Evolutionary conservation across 2,329 filamentous ascomycete genomes (phyloP).

Genomic region (Seiridium unicorne): DNA sequence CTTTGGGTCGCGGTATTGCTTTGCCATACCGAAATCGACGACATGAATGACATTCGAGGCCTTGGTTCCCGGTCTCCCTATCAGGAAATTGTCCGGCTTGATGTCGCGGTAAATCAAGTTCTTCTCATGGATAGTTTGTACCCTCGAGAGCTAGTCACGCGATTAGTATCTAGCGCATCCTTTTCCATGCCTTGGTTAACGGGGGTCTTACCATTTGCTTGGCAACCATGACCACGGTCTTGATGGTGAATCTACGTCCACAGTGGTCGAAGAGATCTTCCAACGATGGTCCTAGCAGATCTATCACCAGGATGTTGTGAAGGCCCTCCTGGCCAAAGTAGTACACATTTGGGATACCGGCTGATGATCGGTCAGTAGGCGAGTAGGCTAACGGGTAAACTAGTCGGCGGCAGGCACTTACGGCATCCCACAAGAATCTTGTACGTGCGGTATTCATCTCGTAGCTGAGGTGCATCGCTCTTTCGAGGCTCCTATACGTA

Average conservation of each 20-base stretch:
- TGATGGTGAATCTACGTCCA: slow-evolving; percentile 90
- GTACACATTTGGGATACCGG: slow-evolving; percentile 98
- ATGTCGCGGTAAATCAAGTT: slow-evolving; percentile 99
- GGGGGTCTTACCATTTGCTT: slow-evolving; percentile 81
- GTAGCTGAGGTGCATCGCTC: slow-evolving; percentile 94
- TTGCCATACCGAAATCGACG: slow-evolving; percentile 99
- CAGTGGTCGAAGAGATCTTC: slow-evolving; percentile 98
- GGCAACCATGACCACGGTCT: slow-evolving; percentile 98
- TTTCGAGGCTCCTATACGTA: slow-evolving; percentile 84
- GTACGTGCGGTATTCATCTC: slow-evolving; percentile 98
- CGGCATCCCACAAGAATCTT: slow-evolving; percentile 99
- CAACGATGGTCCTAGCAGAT: slow-evolving; percentile 89
- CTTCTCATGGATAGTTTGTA: slow-evolving; percentile 95
- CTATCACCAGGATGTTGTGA: slow-evolving; percentile 98
- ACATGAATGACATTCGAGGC: slow-evolving; percentile 98
- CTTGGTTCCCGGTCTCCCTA: slow-evolving; percentile 88
- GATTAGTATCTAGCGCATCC: slow-evolving; percentile 22
- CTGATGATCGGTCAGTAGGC: slow-evolving; percentile 45
- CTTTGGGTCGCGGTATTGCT: slow-evolving; percentile 98
- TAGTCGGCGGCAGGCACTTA: slow-evolving; percentile 54
- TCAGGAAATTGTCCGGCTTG: slow-evolving; percentile 99
- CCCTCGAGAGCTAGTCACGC: slow-evolving; percentile 70
- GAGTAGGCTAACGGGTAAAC: background rate
- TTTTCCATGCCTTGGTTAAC: background rate
- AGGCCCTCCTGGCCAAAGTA: slow-evolving; percentile 98